Evolutionary conservation across 2,329 filamentous ascomycete species (phyloP).

Genomic region (Penicillium sp.): DNA sequence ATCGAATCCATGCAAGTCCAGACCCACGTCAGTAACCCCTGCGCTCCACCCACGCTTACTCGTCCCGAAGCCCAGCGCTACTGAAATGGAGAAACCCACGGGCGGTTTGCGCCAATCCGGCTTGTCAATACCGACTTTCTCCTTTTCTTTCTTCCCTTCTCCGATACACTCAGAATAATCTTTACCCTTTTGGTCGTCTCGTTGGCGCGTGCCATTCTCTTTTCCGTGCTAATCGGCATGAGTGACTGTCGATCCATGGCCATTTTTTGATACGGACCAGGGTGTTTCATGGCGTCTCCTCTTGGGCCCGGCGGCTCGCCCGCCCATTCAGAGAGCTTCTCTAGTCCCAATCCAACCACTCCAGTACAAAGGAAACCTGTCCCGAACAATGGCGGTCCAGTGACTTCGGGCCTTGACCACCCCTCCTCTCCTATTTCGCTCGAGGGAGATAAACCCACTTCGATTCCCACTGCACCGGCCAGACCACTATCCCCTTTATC

Average conservation of each 20-base stretch:
- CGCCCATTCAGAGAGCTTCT: slow-evolving; percentile 15
- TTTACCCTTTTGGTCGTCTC: slow-evolving; percentile 22
- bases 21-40: slow-evolving; percentile 13
- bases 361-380: slow-evolving; percentile 54
- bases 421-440: slow-evolving; percentile 27
- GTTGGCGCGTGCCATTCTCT: slow-evolving; percentile 17
- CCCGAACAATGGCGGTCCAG: slow-evolving; percentile 48
- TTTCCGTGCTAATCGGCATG: slow-evolving; percentile 23
- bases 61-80: slow-evolving; percentile 13
- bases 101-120: slow-evolving; percentile 21
- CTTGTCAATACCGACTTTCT: slow-evolving; percentile 9
- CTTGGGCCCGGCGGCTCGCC: slow-evolving; percentile 17
- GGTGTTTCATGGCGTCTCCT: slow-evolving; percentile 23
- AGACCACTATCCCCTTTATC: slow-evolving; percentile 24
- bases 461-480: slow-evolving; percentile 19
- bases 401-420: slow-evolving; percentile 26
- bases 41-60: slow-evolving; percentile 13
- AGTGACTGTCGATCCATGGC: slow-evolving; percentile 25
- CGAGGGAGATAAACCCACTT: slow-evolving; percentile 23
- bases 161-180: slow-evolving; percentile 15
- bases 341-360: slow-evolving; percentile 33
- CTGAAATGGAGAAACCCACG: slow-evolving; percentile 17
- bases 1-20: slow-evolving; percentile 15
- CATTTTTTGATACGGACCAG: slow-evolving; percentile 24
- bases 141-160: slow-evolving; percentile 6